Evolutionary conservation across 2,329 filamentous ascomycete genomes (phyloP), one percentile per base, ranked within the genome.

Genomic region (Ascochyta fabae): DNA sequence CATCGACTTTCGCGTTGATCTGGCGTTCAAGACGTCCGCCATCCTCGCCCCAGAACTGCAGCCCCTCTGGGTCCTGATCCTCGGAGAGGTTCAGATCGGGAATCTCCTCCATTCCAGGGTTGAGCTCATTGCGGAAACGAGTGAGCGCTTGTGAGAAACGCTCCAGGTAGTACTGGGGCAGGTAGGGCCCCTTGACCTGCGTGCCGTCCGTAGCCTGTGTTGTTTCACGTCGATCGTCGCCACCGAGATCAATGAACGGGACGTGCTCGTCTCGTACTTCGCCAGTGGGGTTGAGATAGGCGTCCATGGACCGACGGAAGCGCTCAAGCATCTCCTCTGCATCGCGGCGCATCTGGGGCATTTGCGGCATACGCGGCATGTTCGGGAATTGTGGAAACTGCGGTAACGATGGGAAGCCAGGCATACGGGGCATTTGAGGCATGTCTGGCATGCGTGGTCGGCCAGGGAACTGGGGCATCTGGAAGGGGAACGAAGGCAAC

Each of bases 111-210:
- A 70, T 63, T 2, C 66, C 65, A 1, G 69, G 68, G 24, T 70
- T 71, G 7, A 81, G 59, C 41, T 81, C 80, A 48, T 79, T 79
- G 13, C 79, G 67, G 60, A 81, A 78, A 5, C 80, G 79, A 1
- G 74, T 74, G 0, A 81, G 59, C 31, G 77, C 78, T 40, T 78
- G 70, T 6, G 75, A 77, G 23, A 81, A 74, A 0, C 79, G 74
- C 44, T 80, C 77, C 7, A 81, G 65, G 58, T 81, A 78, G 38
- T 80, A 79, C 54, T 79, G 78, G 0, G 79, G 71, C 8, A 75
- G 74, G 5, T 75, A 76, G 19, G 79, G 79, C 33, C 70, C 66
- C 47, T 66, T 62, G 19, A 74, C 72, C 33, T 66, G 67, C 4
- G 73, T 72, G 13, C 71, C 72, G 41, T 75, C 74, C 7, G 70